These are phyloP conservation scores for Diplocarpon mali DNA, from an alignment of 2,329 filamentous ascomycete genomes.

Conservation along the genomic window DNA sequence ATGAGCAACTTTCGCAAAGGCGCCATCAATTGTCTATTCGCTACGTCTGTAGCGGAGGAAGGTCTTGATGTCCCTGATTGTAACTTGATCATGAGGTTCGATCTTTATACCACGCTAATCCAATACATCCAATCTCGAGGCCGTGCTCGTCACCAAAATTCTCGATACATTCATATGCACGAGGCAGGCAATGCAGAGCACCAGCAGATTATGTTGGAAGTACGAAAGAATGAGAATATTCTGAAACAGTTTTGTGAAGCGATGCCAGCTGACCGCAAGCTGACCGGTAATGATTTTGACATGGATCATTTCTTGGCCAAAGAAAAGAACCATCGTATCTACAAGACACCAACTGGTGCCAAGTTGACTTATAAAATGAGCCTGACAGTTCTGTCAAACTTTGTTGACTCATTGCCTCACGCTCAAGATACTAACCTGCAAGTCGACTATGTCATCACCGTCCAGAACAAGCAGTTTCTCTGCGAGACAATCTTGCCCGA, in stretches of 20 bases:
- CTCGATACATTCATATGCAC: constrained; percentile 75
- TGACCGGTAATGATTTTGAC: constrained; percentile 48
- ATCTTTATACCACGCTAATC: constrained; percentile 81
- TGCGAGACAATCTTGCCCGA: constrained; percentile 74
- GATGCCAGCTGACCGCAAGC: constrained; percentile 62
- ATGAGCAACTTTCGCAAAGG: constrained; percentile 54
- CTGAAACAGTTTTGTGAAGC: constrained; percentile 68
- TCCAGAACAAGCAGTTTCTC: constrained; percentile 47
- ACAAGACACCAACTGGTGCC: constrained; percentile 60
- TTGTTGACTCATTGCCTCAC: constrained; percentile 56
- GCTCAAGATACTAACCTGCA: constrained; percentile 28
- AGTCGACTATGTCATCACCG: constrained; percentile 51
- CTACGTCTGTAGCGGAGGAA: constrained; percentile 57
- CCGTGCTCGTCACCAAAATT: constrained; percentile 66
- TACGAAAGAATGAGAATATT: constrained; percentile 45
- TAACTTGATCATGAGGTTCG: constrained; percentile 63
- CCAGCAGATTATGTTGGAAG: constrained; percentile 42
- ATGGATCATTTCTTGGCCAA: constrained; percentile 44
- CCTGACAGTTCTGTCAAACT: constrained; percentile 59
- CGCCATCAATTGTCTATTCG: constrained; percentile 51
- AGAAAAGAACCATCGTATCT: constrained; percentile 31
- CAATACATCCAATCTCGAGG: constrained; percentile 92
- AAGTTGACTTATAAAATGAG: constrained; percentile 70
- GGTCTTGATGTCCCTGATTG: constrained; percentile 59
- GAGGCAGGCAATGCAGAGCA: constrained; percentile 60